phyloP scores from a whole-genome alignment of 805 yeast genomes.

The Candida cerambycidarum region DNA sequence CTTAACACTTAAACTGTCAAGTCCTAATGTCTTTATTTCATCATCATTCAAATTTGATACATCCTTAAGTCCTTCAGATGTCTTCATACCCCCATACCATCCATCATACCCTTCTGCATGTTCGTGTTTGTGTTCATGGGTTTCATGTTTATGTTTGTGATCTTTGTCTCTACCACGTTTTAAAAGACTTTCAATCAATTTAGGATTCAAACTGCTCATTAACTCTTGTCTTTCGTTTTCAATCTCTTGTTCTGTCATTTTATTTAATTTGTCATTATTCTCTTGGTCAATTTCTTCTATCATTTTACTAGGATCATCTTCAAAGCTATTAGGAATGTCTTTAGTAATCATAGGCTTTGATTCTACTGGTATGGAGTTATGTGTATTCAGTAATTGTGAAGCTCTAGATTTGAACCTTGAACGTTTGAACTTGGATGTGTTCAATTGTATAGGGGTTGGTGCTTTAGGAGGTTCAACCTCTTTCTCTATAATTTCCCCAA shows the following conservation, averaged over 20 bases:
- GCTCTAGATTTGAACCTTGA: constrained; percentile 1
- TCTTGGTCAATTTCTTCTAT: constrained; percentile 76
- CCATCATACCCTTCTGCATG: constrained; percentile 45
- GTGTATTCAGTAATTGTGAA: too few species aligned
- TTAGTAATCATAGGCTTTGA: constrained; percentile 11
- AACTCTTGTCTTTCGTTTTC: constrained; percentile 65
- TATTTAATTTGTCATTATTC: constrained; percentile 59
- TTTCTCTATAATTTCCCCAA: constrained; percentile 73
- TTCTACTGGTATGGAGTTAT: not conserved
- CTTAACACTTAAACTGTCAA: constrained; percentile 14
- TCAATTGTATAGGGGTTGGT: constrained; percentile 22
- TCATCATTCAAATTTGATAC: constrained; percentile 32
- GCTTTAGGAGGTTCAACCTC: constrained; percentile 40
- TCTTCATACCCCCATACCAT: constrained; percentile 42
- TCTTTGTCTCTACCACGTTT: constrained; percentile 54
- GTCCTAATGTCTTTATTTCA: constrained; percentile 41
- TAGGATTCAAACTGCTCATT: constrained; percentile 65
- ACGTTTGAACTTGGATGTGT: constrained; percentile 37
- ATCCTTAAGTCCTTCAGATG: constrained; percentile 32
- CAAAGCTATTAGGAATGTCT: too few species aligned
- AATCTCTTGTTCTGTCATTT: constrained; percentile 67
- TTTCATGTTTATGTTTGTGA: not conserved
- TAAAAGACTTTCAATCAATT: constrained; percentile 57
- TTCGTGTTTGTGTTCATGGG: constrained; percentile 20
- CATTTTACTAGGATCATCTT: constrained; percentile 35